Evolutionary conservation across 106 monocot genomes (phyloP).

Genomic region (Dendrobium huoshanense): DNA sequence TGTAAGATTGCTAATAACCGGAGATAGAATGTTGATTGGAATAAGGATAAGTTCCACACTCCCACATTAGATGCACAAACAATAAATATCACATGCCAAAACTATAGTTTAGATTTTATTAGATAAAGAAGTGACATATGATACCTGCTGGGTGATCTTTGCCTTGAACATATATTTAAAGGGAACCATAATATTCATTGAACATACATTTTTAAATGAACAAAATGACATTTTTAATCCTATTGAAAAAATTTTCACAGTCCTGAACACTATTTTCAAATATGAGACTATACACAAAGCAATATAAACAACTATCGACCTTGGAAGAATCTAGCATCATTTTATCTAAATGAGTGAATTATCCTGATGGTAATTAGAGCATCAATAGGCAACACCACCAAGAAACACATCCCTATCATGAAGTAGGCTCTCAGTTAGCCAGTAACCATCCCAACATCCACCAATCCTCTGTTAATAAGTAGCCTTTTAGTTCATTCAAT

Average conservation of each 20-base stretch:
- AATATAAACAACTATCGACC: background rate
- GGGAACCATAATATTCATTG: background rate
- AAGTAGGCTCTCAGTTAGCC: constrained; percentile 94
- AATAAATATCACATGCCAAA: no score
- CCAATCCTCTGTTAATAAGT: constrained; percentile 56
- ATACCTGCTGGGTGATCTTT: no score
- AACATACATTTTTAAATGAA: background rate
- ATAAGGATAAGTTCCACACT: no score
- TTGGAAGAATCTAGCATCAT: background rate
- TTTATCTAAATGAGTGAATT: background rate
- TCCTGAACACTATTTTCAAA: background rate
- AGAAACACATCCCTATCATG: constrained; percentile 76
- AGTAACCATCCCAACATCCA: constrained; percentile 89
- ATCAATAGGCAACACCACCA: constrained; percentile 81
- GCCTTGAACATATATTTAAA: no score
- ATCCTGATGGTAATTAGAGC: background rate
- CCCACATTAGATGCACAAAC: no score
- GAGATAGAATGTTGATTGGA: no score
- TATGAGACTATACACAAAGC: background rate
- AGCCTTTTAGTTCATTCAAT: background rate
- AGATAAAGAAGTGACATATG: no score
- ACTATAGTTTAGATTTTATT: no score
- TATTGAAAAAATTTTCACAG: background rate
- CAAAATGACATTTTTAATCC: background rate
- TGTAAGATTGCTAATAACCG: no score